Evolutionary conservation across 805 yeast genomes (phyloP).

Genomic region (Sungouiozyma intestinalis): DNA sequence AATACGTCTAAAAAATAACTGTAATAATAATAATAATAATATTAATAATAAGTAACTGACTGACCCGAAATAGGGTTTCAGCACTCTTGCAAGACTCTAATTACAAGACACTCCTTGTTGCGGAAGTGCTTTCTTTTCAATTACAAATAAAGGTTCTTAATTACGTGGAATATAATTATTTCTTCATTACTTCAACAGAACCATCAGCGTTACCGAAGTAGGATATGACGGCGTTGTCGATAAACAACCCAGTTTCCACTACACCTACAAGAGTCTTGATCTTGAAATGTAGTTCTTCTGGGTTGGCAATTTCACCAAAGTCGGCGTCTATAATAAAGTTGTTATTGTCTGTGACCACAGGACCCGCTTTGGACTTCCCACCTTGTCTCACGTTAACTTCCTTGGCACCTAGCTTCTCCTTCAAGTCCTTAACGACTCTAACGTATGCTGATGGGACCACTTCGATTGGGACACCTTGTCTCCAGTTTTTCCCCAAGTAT

Average conservation of each 20-base stretch:
- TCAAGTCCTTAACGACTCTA: constrained; percentile 58
- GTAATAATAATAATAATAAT: not conserved
- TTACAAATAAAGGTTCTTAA: not conserved
- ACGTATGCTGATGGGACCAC: constrained; percentile 83
- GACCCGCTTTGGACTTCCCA: constrained; percentile 90
- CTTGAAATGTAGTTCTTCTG: constrained; percentile 44
- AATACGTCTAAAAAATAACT: constrained; percentile 32
- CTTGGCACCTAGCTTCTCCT: constrained; percentile 34
- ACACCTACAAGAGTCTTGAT: constrained; percentile 81
- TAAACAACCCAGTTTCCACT: constrained; percentile 90
- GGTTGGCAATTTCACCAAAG: constrained; percentile 61
- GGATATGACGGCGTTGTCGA: constrained; percentile 57
- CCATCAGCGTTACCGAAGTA: constrained; percentile 89
- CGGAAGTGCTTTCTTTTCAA: no score
- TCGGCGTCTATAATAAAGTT: constrained; percentile 89
- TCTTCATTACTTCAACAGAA: constrained; percentile 29
- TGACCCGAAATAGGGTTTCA: no score
- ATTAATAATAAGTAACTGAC: not conserved
- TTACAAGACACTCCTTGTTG: no score
- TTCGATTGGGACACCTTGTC: constrained; percentile 89
- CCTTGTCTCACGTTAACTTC: constrained; percentile 73
- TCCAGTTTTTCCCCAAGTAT: constrained; percentile 71
- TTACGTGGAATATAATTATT: constrained; percentile 11
- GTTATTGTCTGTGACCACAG: constrained; percentile 91
- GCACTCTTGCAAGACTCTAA: no score